A percentile compares a stretch with the other conserved stretches of the same genome.
Conservation (phyloP, 495 filamentous ascomycete genomes). For the Penicillium canescens region DNA sequence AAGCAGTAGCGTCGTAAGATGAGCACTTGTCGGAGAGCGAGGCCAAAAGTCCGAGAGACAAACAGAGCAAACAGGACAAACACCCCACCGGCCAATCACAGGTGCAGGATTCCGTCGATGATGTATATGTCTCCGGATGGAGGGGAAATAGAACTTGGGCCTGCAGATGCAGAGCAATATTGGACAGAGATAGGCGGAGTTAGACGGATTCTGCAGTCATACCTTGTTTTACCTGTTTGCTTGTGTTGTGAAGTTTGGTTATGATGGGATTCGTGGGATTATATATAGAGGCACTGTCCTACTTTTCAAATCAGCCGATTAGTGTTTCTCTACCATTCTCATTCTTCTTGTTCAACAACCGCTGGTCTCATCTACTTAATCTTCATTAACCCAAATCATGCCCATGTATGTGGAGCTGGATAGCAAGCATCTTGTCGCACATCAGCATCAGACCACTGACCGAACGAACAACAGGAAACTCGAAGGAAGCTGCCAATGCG, state of each 20-base stretch:
- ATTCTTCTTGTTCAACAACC: not conserved
- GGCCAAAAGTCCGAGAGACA: constrained; percentile 18
- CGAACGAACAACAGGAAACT: constrained; percentile 35
- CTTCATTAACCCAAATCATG: constrained; percentile 14
- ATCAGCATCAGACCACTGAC: not conserved
- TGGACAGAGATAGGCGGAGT: not conserved
- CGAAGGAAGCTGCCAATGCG: constrained; percentile 57
- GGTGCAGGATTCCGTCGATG: constrained; percentile 13
- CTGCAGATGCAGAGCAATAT: constrained; percentile 1
- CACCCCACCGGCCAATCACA: constrained; percentile 20
- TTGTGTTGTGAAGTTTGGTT: not conserved
- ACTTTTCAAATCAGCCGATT: too few relatives aligned
- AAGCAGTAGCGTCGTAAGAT: not conserved
- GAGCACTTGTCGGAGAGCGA: constrained; percentile 1
- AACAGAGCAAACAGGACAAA: constrained; percentile 44
- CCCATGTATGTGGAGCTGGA: constrained; percentile 22
- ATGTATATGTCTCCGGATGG: constrained; percentile 11
- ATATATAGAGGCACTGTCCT: constrained; percentile 3
- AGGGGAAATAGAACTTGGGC: constrained; percentile 2
- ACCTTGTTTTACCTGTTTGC: not conserved
- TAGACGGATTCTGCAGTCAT: not conserved
- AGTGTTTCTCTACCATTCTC: not conserved
- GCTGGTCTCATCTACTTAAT: not conserved
- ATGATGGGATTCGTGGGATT: not conserved
- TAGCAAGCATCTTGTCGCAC: not conserved